Conservation (phyloP, 2,329 filamentous ascomycete genomes). For the Fusarium sp. region DNA sequence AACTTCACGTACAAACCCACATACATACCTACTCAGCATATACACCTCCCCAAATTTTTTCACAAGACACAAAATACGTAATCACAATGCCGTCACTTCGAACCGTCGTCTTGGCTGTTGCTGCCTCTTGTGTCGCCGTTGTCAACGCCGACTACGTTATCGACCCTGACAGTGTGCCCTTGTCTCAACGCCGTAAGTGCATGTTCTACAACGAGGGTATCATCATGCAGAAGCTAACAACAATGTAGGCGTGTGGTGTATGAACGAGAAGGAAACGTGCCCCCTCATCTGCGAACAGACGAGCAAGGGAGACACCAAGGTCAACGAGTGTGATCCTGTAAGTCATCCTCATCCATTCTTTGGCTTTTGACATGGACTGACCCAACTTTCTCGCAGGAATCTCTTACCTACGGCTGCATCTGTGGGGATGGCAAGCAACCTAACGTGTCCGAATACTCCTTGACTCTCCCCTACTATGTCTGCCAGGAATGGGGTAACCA, state of each 20-base stretch:
- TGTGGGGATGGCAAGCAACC: slow-evolving; percentile 77
- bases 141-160: slow-evolving; percentile 73
- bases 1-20: slow-evolving; percentile 19
- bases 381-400: slow-evolving; percentile 57
- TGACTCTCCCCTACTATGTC: slow-evolving; percentile 83
- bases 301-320: slow-evolving; percentile 64
- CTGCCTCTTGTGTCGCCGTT: slow-evolving; percentile 64
- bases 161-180: slow-evolving; percentile 72
- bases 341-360: slow-evolving; percentile 43
- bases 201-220: not conserved
- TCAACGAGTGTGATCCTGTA: slow-evolving; percentile 80
- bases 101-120: slow-evolving; percentile 68
- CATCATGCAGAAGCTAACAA: slow-evolving; percentile 40
- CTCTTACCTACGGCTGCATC: slow-evolving; percentile 79
- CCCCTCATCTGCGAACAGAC: slow-evolving; percentile 80
- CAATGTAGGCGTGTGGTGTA: slow-evolving; percentile 74
- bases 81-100: slow-evolving; percentile 69
- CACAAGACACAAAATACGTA: slow-evolving; percentile 15
- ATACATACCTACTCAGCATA: slow-evolving; percentile 24
- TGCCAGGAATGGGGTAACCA: slow-evolving; percentile 81
- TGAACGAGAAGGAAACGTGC: slow-evolving; percentile 73
- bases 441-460: slow-evolving; percentile 82
- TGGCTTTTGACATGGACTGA: not conserved
- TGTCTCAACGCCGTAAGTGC: slow-evolving; percentile 66
- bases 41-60: slow-evolving; percentile 12